Evolutionary conservation across 306 rosid genomes (phyloP), one percentile per base, ranked within the genome.

Genomic region (Cicer judaicum): DNA sequence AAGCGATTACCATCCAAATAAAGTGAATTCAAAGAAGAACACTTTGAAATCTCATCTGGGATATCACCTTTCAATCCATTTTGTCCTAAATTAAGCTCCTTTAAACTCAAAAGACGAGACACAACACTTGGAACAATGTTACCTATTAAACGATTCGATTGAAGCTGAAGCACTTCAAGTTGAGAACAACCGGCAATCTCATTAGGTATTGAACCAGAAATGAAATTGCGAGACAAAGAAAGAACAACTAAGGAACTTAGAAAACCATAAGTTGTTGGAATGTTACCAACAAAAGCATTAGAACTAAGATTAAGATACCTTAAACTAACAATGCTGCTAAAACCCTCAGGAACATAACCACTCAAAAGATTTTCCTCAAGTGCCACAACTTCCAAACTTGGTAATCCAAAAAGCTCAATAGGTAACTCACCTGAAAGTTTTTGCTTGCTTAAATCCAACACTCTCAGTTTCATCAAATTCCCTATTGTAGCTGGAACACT

Each of bases 281-380:
- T 81, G 15, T 43, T 68, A 53, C 96, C 96, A 40, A 76, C 77
- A 47, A 89, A 88, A 6, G 38, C 81, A 84, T 92, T 92, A 64
- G 83, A 86, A 7, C 66, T 82, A 55, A 92, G 89, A 72, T 92
- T 92, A n/a, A 92, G 86, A 81, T 85, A 82, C 29, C 64, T 38
- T 8, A 92, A 61, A 66, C 92, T 73, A 73, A 83, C 87, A 70
- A 92, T 68, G 71, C 96, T 92, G 83, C 97, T 88, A 78, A 92
- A 89, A 78, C 97, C 97, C 76, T 87, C 93, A n/a, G 96, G 92
- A 50, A 92, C 87, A 67, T 71, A 46, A 36, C 97, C 97, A 43
- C 85, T 85, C 12, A 92, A 77, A 57, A 43, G 83, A 42, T 92
- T 92, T 19, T 85, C 93, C 73, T 90, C 84, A 34, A 92, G 67